These are phyloP conservation scores for Eucalyptus rudis DNA, from an alignment of 345 rosid genomes.

Conservation along the genomic window DNA sequence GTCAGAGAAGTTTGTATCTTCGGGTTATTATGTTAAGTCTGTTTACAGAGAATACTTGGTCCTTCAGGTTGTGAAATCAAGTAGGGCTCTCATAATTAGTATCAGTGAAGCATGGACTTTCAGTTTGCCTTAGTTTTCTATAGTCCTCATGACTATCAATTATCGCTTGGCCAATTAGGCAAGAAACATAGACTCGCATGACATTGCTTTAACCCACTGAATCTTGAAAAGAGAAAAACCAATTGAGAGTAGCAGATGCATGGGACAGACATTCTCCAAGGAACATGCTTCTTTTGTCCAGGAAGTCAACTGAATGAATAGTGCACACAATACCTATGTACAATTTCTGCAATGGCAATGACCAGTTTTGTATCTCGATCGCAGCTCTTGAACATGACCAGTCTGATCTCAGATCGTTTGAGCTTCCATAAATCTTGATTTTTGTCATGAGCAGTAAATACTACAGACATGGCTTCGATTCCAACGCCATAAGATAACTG, in stretches of 20 bases:
- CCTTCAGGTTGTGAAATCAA: background rate
- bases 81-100: background rate
- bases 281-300: background rate
- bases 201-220: background rate
- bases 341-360: background rate
- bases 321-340: background rate
- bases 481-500: background rate
- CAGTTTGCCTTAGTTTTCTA: background rate
- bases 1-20: background rate
- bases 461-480: background rate
- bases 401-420: background rate
- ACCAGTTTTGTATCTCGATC: background rate
- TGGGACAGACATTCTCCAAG: background rate
- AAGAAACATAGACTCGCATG: background rate
- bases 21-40: background rate
- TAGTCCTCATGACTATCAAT: background rate
- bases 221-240: background rate
- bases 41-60: background rate
- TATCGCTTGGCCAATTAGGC: background rate
- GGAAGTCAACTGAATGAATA: background rate
- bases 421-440: background rate
- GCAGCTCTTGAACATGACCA: background rate
- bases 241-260: background rate
- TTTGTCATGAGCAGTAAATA: background rate
- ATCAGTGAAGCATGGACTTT: background rate